phyloP scores from a whole-genome alignment of 2,329 filamentous ascomycete species.

The Sarocladiaceae sp. region DNA sequence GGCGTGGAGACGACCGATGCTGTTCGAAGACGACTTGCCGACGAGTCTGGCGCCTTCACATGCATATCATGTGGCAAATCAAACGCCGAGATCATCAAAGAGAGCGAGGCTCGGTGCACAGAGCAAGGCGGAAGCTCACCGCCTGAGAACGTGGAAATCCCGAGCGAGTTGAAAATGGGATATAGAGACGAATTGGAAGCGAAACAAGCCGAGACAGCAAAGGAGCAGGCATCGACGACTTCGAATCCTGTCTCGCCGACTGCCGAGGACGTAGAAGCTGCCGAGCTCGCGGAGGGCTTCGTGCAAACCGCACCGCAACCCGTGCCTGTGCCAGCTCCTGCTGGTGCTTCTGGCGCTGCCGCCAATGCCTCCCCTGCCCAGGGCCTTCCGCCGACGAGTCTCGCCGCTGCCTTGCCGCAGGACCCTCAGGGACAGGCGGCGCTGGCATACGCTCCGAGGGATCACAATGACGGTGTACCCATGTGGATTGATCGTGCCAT shows the following conservation, averaged over 20 bases:
- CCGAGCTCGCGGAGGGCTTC: constrained; percentile 51
- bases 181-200: constrained; percentile 66
- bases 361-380: background rate
- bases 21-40: constrained; percentile 63
- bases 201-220: background rate
- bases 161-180: constrained; percentile 55
- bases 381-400: constrained; percentile 13
- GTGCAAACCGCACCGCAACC: constrained; percentile 39
- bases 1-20: constrained; percentile 71
- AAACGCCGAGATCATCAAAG: constrained; percentile 68
- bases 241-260: background rate
- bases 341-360: background rate
- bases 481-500: constrained; percentile 80
- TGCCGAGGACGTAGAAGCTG: constrained; percentile 34
- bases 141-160: constrained; percentile 40
- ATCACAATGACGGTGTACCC: constrained; percentile 45
- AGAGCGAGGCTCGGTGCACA: constrained; percentile 55
- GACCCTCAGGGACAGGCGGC: constrained; percentile 6
- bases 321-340: background rate
- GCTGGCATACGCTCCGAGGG: constrained; percentile 14
- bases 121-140: constrained; percentile 21
- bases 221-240: constrained; percentile 1
- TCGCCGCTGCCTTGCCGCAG: constrained; percentile 3
- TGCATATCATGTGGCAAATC: constrained; percentile 65
- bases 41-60: constrained; percentile 56